A percentile compares a stretch with the other conserved stretches of the same genome.
These are phyloP conservation scores for Narthecium ossifragum DNA, from an alignment of 106 monocot genomes.

Conservation along the genomic window DNA sequence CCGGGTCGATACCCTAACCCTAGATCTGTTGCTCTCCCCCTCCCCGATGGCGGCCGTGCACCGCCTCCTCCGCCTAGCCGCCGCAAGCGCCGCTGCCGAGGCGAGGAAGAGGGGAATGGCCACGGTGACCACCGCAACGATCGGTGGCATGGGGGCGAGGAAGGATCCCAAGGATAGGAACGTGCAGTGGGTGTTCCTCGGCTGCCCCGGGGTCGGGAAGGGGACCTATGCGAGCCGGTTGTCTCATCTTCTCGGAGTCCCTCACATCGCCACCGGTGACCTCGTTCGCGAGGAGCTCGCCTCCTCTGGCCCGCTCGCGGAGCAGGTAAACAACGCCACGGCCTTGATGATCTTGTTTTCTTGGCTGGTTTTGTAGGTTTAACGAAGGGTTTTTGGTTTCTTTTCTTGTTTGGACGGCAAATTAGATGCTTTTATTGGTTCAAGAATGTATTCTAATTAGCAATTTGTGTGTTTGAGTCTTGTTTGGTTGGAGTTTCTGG, in stretches of 20 bases:
- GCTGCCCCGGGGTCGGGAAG: constrained; percentile 94
- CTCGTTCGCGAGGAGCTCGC: constrained; percentile 86
- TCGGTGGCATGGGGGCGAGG: constrained; percentile 1
- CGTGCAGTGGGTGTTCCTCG: constrained; percentile 93
- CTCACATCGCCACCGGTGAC: constrained; percentile 99
- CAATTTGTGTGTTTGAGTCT: too few relatives aligned
- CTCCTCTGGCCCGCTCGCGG: constrained; percentile 54
- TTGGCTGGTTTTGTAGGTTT: background rate
- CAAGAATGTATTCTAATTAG: too few relatives aligned
- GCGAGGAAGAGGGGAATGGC: background rate
- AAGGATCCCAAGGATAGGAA: constrained; percentile 26
- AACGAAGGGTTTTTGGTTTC: background rate
- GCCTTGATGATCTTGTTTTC: too few relatives aligned
- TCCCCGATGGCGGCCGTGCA: constrained; percentile 23
- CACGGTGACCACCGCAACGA: background rate
- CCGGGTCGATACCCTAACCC: too few relatives aligned
- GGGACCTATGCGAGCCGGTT: constrained; percentile 92
- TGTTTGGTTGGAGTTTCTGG: too few relatives aligned
- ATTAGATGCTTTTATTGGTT: too few relatives aligned
- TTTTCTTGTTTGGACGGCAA: background rate
- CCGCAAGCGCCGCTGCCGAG: background rate
- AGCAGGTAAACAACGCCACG: constrained; percentile 42
- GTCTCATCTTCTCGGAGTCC: constrained; percentile 65
- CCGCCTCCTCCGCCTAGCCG: constrained; percentile 19
- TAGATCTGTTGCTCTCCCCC: background rate